These are phyloP conservation scores for Musa balbisiana DNA, from an alignment of 202 grass and related monocot species.

Conservation along the genomic window DNA sequence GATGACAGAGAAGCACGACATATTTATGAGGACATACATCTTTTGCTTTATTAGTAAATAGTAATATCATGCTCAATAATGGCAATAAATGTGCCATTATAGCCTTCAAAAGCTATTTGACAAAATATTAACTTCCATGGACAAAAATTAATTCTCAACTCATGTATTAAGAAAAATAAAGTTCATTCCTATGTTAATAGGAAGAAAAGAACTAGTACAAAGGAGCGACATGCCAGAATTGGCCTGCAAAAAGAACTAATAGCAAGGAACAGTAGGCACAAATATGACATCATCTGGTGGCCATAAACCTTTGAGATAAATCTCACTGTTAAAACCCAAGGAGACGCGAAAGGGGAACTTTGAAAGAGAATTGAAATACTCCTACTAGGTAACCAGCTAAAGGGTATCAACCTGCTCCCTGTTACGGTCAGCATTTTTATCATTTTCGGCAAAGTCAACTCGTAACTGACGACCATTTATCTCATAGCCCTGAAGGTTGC, in stretches of 20 bases:
- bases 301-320: background rate
- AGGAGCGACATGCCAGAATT: background rate
- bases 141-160: no score
- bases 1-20: background rate
- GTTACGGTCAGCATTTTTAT: slow-evolving; percentile 91
- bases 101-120: no score
- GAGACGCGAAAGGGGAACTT: background rate
- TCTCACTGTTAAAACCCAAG: no score
- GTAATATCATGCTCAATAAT: background rate
- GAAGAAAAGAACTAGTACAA: background rate
- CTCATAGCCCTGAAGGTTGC: slow-evolving; percentile 97
- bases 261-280: background rate
- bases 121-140: no score
- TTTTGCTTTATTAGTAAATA: background rate
- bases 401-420: slow-evolving; percentile 89
- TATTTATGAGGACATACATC: background rate
- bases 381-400: slow-evolving; percentile 33
- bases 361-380: slow-evolving; percentile 29
- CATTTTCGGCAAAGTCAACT: slow-evolving; percentile 99
- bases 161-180: background rate
- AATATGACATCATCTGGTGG: background rate
- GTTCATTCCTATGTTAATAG: background rate
- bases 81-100: no score
- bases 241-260: background rate
- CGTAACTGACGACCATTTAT: slow-evolving; percentile 97